Evolutionary conservation across 257 asterid species (phyloP).

Genomic region (Leonotis leonurus): DNA sequence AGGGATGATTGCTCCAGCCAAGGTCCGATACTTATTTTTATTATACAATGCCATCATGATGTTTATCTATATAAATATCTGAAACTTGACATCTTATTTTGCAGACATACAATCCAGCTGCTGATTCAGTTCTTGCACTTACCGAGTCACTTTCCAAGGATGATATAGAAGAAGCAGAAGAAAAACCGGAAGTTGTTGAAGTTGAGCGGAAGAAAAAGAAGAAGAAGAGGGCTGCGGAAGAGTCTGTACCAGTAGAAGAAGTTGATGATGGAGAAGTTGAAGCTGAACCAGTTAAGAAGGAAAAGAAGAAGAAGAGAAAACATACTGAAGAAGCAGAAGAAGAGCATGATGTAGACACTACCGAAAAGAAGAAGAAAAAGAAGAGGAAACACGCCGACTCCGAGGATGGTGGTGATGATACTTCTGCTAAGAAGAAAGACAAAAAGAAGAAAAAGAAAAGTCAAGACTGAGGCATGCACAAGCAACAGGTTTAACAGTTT

Average conservation of each 20-base stretch:
- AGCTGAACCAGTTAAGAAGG: conserved; percentile 30
- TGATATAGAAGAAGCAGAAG: conserved; percentile 22
- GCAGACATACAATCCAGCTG: conserved; percentile 74
- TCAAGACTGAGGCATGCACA: conserved; percentile 30
- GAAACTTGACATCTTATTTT: not conserved
- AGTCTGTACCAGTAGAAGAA: not conserved
- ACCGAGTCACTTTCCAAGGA: conserved; percentile 32
- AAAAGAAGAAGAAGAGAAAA: conserved; percentile 46
- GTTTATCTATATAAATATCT: not conserved
- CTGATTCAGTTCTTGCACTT: conserved; percentile 51
- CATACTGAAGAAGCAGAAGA: conserved; percentile 22
- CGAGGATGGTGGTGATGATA: conserved; percentile 30
- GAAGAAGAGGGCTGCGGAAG: conserved; percentile 37
- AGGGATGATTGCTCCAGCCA: conserved; percentile 66
- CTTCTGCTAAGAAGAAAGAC: conserved; percentile 32
- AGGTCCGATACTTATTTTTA: conserved; percentile 28
- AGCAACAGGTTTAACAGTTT: conserved; percentile 19
- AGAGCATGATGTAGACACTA: conserved; percentile 21
- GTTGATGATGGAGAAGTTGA: conserved; percentile 30
- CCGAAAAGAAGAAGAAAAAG: conserved; percentile 53
- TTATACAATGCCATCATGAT: not conserved
- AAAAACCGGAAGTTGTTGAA: conserved; percentile 20
- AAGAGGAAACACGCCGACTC: conserved; percentile 58
- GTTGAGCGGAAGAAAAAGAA: conserved; percentile 38
- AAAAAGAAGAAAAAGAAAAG: conserved; percentile 38